Conservation (phyloP, 108 stramenopile genomes). For the Pseudonitzschia delicatissima region DNA sequence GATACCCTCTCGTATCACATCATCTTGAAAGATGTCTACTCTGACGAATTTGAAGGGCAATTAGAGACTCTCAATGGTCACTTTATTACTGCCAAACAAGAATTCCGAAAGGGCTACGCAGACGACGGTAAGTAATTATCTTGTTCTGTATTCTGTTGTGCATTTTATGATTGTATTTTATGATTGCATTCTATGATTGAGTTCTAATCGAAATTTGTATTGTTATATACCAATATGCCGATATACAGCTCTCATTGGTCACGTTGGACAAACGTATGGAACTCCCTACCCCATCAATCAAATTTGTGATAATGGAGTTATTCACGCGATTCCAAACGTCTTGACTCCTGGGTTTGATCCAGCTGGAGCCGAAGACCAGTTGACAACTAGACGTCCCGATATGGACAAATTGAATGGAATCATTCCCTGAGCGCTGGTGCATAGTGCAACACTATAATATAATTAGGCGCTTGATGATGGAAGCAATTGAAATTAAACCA, state of each 20-base stretch:
- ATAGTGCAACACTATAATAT: too few relatives aligned
- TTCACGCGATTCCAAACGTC: slow-evolving; percentile 11
- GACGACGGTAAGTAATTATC: slow-evolving; percentile 6
- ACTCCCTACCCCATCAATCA: slow-evolving; percentile 19
- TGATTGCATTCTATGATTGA: too few relatives aligned
- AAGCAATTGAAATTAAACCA: too few relatives aligned
- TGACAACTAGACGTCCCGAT: slow-evolving; percentile 9
- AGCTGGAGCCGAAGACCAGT: background rate
- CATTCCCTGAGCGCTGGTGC: too few relatives aligned
- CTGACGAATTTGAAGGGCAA: slow-evolving; percentile 10
- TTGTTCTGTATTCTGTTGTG: too few relatives aligned
- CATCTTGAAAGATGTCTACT: slow-evolving; percentile 9
- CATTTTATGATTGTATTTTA: too few relatives aligned
- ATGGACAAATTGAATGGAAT: background rate
- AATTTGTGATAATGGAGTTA: slow-evolving; percentile 15
- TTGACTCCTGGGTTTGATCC: slow-evolving; percentile 11
- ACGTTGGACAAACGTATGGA: slow-evolving; percentile 16
- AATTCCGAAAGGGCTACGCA: slow-evolving; percentile 16
- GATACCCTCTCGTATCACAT: slow-evolving; percentile 13
- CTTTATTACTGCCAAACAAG: background rate
- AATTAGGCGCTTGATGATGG: too few relatives aligned
- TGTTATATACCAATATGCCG: too few relatives aligned
- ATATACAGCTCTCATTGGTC: slow-evolving; percentile 8
- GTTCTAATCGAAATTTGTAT: too few relatives aligned
- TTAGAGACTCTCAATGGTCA: slow-evolving; percentile 20